These are phyloP conservation scores for Pterocarpus santalinus DNA, from an alignment of 306 rosid species.

Conservation along the genomic window DNA sequence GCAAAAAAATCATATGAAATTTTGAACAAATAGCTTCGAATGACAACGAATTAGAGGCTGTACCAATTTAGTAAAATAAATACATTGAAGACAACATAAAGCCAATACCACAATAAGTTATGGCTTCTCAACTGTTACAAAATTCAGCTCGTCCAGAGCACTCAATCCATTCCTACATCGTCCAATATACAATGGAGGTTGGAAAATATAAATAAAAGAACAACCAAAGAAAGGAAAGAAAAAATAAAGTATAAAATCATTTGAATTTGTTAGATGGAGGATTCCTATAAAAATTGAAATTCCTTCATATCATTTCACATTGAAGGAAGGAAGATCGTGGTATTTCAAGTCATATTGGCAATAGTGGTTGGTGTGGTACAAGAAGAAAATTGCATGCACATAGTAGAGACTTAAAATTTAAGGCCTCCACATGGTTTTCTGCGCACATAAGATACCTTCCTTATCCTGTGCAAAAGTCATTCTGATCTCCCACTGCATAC, in stretches of 20 bases:
- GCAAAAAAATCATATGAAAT: not conserved
- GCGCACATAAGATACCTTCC: constrained; percentile 90
- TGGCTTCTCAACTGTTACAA: not conserved
- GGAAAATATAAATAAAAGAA: constrained; percentile 8
- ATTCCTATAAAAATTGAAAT: not conserved
- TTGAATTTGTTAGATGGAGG: constrained; percentile 25
- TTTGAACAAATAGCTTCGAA: not conserved
- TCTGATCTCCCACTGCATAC: constrained; percentile 81
- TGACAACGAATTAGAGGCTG: not conserved
- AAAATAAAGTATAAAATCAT: not conserved
- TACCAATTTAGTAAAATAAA: not conserved
- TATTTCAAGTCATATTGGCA: not conserved
- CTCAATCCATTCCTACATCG: not conserved
- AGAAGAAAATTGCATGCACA: constrained; percentile 14
- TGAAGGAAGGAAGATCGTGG: constrained; percentile 26
- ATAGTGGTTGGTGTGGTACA: constrained; percentile 19
- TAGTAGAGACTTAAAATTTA: constrained; percentile 32
- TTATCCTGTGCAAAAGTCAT: constrained; percentile 77
- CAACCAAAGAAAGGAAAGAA: constrained; percentile 8
- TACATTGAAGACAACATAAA: not conserved
- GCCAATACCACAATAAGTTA: not conserved
- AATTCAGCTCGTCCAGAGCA: not conserved
- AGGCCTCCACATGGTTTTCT: constrained; percentile 87
- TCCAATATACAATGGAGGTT: constrained; percentile 26
- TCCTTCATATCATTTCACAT: constrained; percentile 32